Percentiles rank a stretch among this genome's conserved stretches.
These are phyloP conservation scores for Alternaria conjuncta DNA, from an alignment of 2,329 filamentous ascomycete species.

Conservation along the genomic window DNA sequence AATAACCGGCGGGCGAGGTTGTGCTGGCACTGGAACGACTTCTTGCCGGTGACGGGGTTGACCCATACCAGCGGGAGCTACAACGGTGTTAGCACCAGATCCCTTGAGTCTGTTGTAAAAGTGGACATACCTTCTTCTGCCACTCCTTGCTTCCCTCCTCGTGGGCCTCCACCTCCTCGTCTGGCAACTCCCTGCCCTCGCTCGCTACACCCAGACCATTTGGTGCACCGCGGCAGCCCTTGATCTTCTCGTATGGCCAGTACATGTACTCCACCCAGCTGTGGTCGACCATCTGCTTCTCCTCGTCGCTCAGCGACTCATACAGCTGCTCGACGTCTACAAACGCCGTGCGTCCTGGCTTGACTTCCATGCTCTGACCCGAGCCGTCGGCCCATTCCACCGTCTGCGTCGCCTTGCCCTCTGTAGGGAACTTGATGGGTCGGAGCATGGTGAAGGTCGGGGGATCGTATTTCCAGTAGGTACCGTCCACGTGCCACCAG, in stretches of 20 bases:
- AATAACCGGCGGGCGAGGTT: not conserved
- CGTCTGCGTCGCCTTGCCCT: not conserved
- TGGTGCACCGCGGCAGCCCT: conserved; percentile 2
- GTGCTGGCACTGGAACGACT: conserved; percentile 1
- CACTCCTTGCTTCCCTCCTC: not conserved
- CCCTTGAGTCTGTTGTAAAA: not conserved
- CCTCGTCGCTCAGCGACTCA: conserved; percentile 5
- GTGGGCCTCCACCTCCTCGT: not conserved
- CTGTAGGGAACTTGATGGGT: not conserved
- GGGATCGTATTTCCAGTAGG: not conserved
- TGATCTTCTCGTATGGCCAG: not conserved
- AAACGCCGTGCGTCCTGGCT: conserved; percentile 1
- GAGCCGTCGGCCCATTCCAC: conserved; percentile 3
- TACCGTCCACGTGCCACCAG: conserved; percentile 1
- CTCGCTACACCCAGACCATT: conserved; percentile 2
- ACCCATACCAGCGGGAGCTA: conserved; percentile 4
- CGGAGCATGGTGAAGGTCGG: not conserved
- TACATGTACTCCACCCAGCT: conserved; percentile 7
- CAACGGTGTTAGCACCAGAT: not conserved
- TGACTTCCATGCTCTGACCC: not conserved
- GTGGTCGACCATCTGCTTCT: conserved; percentile 1
- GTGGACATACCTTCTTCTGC: conserved; percentile 1
- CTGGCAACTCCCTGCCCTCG: not conserved
- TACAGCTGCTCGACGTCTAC: conserved; percentile 1
- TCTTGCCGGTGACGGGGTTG: not conserved